Evolutionary conservation across 441 rosid genomes (phyloP), one percentile per base, ranked within the genome.

Genomic region (Isatis lusitanica): DNA sequence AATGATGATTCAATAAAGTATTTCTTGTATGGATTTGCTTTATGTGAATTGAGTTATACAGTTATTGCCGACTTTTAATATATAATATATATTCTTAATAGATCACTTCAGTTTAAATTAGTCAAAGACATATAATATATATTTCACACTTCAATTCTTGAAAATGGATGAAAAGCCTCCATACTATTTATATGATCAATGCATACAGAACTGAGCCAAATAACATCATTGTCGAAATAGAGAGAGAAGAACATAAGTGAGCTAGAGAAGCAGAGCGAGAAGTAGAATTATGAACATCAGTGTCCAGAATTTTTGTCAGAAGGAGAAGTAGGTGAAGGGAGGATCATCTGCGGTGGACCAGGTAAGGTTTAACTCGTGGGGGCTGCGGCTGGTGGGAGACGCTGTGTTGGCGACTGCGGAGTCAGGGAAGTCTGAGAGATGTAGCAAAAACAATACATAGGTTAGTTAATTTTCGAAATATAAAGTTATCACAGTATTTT

Each of bases 271-370:
- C 75, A 70, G 79, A 70, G 13, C 71, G 66, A 3, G 79, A 76
- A 42, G 75, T 70, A 17, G 79, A 76, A 51, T 76, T 65, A 31
- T 70, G 79, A 70, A 76, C 79, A 11, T 70, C 57, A n/a, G 72
- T 70, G 75, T 63, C 75, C 79, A 11, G 79, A 70, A 55, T 70
- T 76, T 63, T 76, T 76, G 72, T 76, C 68, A 1, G 75, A 64
- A 6, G 79, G 79, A 28, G 79, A 47, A 64, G 62, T 64, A 4
- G 79, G 79, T 33, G 79, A 63, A 64, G 79, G 79, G 4, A 76
- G 76, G 28, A 76, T 64, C 75, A 24, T 70, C 55, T 76, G 79
- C 26, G 79, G 79, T 0, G 79, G 75, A 15, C 56, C 24, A 11
- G 72, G 79, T 50, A 57, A 11, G 5, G 67, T 51, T 64, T 70